A percentile compares a stretch with the other conserved stretches of the same genome.
Conservation (phyloP, 768 basidiomycete genomes). For the Suillus fuscotomentosus region DNA sequence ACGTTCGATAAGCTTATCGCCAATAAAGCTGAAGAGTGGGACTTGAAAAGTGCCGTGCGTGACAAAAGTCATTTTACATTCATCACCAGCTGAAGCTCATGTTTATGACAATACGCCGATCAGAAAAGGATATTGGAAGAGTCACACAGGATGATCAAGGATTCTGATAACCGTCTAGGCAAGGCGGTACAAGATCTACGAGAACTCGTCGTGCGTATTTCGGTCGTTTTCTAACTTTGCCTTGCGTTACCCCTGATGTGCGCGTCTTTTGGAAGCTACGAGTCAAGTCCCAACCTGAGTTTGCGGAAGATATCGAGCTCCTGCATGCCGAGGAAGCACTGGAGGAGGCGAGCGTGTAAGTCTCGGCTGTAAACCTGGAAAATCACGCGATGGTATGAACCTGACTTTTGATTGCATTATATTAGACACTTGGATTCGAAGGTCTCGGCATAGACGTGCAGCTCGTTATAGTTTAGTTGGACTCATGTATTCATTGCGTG, state of each 20-base stretch:
- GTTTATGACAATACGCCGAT: conserved; percentile 6
- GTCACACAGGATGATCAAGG: conserved; percentile 77
- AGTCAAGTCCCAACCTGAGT: conserved; percentile 25
- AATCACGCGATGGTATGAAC: conserved; percentile 10
- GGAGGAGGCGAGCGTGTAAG: conserved; percentile 48
- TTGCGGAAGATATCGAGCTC: conserved; percentile 39
- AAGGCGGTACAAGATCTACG: conserved; percentile 62
- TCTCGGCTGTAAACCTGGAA: background rate
- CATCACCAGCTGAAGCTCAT: conserved; percentile 4
- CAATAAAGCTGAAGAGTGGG: conserved; percentile 70
- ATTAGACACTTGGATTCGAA: conserved; percentile 3
- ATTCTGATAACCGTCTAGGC: conserved; percentile 60
- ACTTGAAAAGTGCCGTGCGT: conserved; percentile 72
- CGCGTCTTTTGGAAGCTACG: conserved; percentile 22
- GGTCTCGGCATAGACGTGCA: background rate
- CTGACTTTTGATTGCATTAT: conserved; percentile 6
- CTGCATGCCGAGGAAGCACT: conserved; percentile 59
- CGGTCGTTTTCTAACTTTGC: conserved; percentile 15
- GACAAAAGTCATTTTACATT: conserved; percentile 1
- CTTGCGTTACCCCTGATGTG: conserved; percentile 7
- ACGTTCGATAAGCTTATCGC: conserved; percentile 63
- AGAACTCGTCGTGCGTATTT: conserved; percentile 62
- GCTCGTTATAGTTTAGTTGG: background rate
- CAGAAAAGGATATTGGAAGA: conserved; percentile 73
- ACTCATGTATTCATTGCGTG: background rate